Evolutionary conservation across 495 filamentous ascomycete species (phyloP).

Genomic region (Aspergillus haitiensis): DNA sequence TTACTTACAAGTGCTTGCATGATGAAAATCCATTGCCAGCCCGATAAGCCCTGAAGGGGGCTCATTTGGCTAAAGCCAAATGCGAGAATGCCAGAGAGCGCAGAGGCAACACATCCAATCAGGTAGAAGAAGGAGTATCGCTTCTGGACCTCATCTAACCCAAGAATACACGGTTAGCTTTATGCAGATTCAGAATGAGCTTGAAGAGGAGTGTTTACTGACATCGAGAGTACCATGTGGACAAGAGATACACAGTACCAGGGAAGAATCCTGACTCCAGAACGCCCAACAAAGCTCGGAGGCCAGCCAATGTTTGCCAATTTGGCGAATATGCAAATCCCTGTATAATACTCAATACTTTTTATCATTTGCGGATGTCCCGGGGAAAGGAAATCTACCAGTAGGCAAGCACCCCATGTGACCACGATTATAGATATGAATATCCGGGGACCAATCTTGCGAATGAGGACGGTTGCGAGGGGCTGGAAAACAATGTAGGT

Average conservation of each 20-base stretch:
- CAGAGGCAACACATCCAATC: slow-evolving; percentile 55
- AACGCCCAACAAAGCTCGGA: slow-evolving; percentile 13
- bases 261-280: slow-evolving; percentile 49
- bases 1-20: slow-evolving; percentile 37
- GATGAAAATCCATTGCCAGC: slow-evolving; percentile 28
- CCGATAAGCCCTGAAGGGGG: slow-evolving; percentile 1
- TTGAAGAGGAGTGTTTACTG: too few relatives aligned
- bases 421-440: slow-evolving; percentile 22
- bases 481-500: slow-evolving; percentile 26
- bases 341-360: not conserved
- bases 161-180: too few relatives aligned
- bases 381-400: slow-evolving; percentile 7
- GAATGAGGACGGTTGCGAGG: slow-evolving; percentile 24
- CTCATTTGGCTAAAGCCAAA: slow-evolving; percentile 56
- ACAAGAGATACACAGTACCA: slow-evolving; percentile 54
- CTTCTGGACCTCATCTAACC: slow-evolving; percentile 28
- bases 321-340: not conserved
- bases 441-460: slow-evolving; percentile 22
- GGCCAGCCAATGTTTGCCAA: slow-evolving; percentile 13
- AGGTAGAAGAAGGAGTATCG: slow-evolving; percentile 61
- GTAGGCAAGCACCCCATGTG: slow-evolving; percentile 11
- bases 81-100: slow-evolving; percentile 58
- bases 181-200: too few relatives aligned
- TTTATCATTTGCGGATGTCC: not conserved
- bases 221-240: slow-evolving; percentile 57